Base-by-base conservation (phyloP, 2,329 filamentous ascomycete genomes). In the Bimuria novae-zelandiae region DNA sequence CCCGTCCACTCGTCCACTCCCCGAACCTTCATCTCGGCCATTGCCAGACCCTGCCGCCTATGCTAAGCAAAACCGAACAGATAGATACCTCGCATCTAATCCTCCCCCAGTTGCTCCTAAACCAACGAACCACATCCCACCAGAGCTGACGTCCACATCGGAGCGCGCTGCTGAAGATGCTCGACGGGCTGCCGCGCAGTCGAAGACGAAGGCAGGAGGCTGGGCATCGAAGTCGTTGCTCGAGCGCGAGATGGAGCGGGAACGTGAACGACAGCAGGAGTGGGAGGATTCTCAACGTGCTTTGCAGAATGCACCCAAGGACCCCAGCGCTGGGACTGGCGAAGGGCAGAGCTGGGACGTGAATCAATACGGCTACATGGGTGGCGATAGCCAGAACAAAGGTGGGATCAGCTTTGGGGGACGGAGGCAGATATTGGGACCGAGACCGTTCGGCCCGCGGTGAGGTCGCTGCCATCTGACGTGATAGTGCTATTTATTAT, bases 211-310 rank as follows among this genome's bases (percentile, higher is more conserved):
- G 69, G 82, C 84, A 1, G 82, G 78, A 23, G 84, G 83, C 0
- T 85, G 82, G 82, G 85, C 85, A 1, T 81, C 81, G 59, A 89
- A 88, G 76, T 89, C 86, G 0, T 79, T 92, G 8, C 81, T 92
- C 1, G 89, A 92, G 74, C 84, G 87, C 23, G 89, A 92, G 73
- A 91, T 92, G 87, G 89, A 92, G 71, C 79, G 88, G 69, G 89
- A 92, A 73, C 80, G 89, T 7, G 84, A 90, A 75, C 80, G 89
- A 12, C 89, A 92, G 75, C 82, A 80, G 51, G 89, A 92, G 70
- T 92, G 90, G 90, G 89, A 94, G 71, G 84, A 89, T 57, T 79
- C 84, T 1, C 90, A 93, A 73, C 79, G 84, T 65, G 84, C 83
- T 59, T 83, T 84, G 16, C 82, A 84, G 19, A 80, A 80, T 50